Evolutionary conservation across 305 asterid genomes (phyloP).

Genomic region (Ilex paraguariensis): DNA sequence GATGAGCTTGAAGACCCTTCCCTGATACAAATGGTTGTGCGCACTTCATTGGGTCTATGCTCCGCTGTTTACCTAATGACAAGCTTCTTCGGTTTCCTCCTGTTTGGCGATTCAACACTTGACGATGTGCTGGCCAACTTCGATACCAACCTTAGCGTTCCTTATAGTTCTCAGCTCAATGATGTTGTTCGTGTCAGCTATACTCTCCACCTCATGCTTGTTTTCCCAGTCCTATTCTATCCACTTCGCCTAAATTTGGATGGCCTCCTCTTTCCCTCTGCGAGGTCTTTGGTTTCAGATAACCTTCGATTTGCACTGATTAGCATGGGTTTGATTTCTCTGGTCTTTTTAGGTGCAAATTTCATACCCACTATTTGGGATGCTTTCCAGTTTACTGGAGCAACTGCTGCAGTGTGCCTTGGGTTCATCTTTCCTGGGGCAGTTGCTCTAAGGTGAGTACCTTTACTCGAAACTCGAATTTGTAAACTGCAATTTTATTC

Average conservation of each 20-base stretch:
- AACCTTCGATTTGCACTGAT: slow-evolving; percentile 27
- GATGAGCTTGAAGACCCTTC: slow-evolving; percentile 43
- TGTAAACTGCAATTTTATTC: neutral
- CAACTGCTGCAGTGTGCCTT: slow-evolving; percentile 51
- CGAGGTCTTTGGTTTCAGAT: slow-evolving; percentile 26
- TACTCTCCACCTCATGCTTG: slow-evolving; percentile 55
- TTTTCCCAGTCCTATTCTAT: slow-evolving; percentile 45
- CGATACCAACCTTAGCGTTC: slow-evolving; percentile 39
- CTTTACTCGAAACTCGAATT: neutral
- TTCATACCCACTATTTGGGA: slow-evolving; percentile 69
- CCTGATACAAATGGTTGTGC: slow-evolving; percentile 32
- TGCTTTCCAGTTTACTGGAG: slow-evolving; percentile 69
- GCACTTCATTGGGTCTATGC: slow-evolving; percentile 44
- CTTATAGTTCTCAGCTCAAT: slow-evolving; percentile 39
- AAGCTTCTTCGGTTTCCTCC: slow-evolving; percentile 52
- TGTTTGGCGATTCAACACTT: slow-evolving; percentile 49
- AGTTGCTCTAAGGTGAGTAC: slow-evolving; percentile 36
- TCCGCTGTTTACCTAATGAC: slow-evolving; percentile 43
- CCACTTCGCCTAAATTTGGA: slow-evolving; percentile 58
- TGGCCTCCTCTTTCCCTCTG: slow-evolving; percentile 42
- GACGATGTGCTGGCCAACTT: slow-evolving; percentile 56
- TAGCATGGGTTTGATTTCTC: slow-evolving; percentile 28
- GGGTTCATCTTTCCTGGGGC: slow-evolving; percentile 53
- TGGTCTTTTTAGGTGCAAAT: slow-evolving; percentile 49
- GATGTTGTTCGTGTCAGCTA: slow-evolving; percentile 57